Evolutionary conservation across 2,329 filamentous ascomycete species (phyloP).

Genomic region (Tolypocladium nubicola): DNA sequence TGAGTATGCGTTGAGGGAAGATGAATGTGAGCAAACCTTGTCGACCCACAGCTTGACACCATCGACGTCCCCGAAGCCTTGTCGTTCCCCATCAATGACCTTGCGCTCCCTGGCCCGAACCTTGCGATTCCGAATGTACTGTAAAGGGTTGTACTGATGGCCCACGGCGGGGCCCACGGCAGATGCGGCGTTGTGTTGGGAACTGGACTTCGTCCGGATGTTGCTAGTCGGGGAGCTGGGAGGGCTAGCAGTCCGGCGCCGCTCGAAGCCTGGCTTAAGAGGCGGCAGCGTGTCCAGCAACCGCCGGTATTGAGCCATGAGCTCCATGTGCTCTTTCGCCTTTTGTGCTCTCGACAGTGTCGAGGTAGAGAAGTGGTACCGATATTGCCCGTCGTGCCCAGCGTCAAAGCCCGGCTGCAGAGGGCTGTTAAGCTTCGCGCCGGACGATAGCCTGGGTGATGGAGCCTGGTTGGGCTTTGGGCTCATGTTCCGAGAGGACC

Average conservation of each 20-base stretch:
- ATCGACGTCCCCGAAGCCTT: conserved; percentile 66
- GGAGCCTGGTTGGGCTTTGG: conserved; percentile 38
- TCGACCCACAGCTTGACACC: conserved; percentile 71
- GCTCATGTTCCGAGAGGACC: conserved; percentile 49
- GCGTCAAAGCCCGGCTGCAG: conserved; percentile 37
- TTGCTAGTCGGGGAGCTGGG: conserved; percentile 26
- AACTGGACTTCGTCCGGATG: conserved; percentile 14
- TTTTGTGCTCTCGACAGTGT: conserved; percentile 76
- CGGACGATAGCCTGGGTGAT: conserved; percentile 29
- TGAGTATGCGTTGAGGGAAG: conserved; percentile 14
- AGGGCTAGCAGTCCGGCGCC: conserved; percentile 28
- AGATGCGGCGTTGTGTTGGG: conserved; percentile 20
- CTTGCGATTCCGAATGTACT: conserved; percentile 85
- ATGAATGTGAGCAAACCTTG: conserved; percentile 35
- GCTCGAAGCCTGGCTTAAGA: conserved; percentile 38
- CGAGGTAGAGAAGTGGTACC: conserved; percentile 63
- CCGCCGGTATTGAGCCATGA: conserved; percentile 74
- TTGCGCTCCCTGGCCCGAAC: conserved; percentile 69
- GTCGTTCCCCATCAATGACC: conserved; percentile 60
- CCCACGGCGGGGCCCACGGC: conserved; percentile 48
- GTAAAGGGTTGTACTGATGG: conserved; percentile 79
- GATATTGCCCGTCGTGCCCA: conserved; percentile 33
- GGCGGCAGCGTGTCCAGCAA: conserved; percentile 72
- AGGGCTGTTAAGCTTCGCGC: conserved; percentile 29
- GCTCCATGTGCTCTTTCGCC: conserved; percentile 74